Percentiles rank a stretch among this genome's conserved stretches.
These are phyloP conservation scores for Globisporangium viniferum DNA, from an alignment of 352 stramenopile species.

Conservation along the genomic window DNA sequence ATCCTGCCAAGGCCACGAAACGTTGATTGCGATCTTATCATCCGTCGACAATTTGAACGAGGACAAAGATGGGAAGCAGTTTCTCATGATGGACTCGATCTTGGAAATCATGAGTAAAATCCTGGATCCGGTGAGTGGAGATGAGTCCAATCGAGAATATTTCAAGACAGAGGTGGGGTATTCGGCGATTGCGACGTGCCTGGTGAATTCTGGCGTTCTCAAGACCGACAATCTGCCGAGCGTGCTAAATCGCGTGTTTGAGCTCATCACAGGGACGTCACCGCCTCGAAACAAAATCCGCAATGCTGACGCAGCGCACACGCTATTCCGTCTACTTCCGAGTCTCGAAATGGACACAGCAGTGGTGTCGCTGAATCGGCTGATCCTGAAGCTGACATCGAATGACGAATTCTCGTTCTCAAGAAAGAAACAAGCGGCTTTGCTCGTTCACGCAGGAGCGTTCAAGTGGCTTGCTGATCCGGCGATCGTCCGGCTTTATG, in stretches of 20 bases:
- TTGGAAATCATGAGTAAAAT: slow-evolving; percentile 46
- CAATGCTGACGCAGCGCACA: slow-evolving; percentile 52
- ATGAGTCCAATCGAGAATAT: slow-evolving; percentile 30
- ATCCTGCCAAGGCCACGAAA: slow-evolving; percentile 55
- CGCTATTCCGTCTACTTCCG: slow-evolving; percentile 50
- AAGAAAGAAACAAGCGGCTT: slow-evolving; percentile 43
- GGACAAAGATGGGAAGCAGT: slow-evolving; percentile 16
- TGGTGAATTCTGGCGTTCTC: slow-evolving; percentile 51
- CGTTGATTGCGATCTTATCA: slow-evolving; percentile 55
- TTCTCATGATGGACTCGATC: slow-evolving; percentile 50
- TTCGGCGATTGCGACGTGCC: slow-evolving; percentile 49
- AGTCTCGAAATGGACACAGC: slow-evolving; percentile 26
- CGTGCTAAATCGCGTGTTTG: slow-evolving; percentile 51
- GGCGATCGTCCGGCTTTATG: slow-evolving; percentile 32
- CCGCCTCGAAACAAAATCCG: slow-evolving; percentile 46
- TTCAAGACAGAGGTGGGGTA: slow-evolving; percentile 46
- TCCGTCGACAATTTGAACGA: slow-evolving; percentile 34
- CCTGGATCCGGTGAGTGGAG: slow-evolving; percentile 30
- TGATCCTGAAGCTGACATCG: slow-evolving; percentile 45
- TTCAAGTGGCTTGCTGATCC: slow-evolving; percentile 59
- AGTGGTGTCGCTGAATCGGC: slow-evolving; percentile 28
- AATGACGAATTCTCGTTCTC: slow-evolving; percentile 41
- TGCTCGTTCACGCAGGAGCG: slow-evolving; percentile 44
- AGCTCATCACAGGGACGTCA: slow-evolving; percentile 45
- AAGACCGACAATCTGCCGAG: slow-evolving; percentile 26